phyloP scores from a whole-genome alignment of 2,329 filamentous ascomycete species.

The Fusarium beomiforme region DNA sequence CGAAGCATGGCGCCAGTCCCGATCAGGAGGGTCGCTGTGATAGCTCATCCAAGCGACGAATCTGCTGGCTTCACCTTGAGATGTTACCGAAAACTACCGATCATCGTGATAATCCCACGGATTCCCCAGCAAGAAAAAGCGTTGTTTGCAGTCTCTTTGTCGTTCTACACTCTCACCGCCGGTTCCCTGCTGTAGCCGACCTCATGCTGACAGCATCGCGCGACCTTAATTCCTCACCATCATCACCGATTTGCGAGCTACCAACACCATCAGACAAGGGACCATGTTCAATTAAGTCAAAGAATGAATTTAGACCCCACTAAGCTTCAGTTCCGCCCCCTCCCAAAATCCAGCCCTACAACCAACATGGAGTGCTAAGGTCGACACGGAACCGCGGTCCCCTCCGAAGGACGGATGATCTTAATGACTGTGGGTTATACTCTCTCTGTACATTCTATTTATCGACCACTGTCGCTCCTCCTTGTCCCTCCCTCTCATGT shows the following conservation, averaged over 20 bases:
- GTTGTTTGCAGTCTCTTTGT: neutral
- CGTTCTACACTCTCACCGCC: constrained; percentile 6
- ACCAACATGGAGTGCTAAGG: neutral
- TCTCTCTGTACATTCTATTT: constrained; percentile 8
- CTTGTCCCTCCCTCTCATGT: neutral
- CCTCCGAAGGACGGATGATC: neutral
- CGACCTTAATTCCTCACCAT: neutral
- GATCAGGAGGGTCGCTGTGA: constrained; percentile 9
- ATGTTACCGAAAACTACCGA: neutral
- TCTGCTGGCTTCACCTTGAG: neutral
- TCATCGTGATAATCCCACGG: neutral
- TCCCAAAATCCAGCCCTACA: constrained; percentile 39
- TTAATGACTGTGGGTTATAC: neutral
- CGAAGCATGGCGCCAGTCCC: constrained; percentile 9
- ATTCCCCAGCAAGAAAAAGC: neutral
- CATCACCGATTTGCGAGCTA: neutral
- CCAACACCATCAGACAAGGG: neutral
- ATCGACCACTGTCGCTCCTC: constrained; percentile 2
- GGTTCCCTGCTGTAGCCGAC: neutral
- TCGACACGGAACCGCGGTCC: constrained; percentile 2
- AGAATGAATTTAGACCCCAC: constrained; percentile 24
- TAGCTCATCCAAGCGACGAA: neutral
- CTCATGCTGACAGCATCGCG: neutral
- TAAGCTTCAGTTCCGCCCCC: constrained; percentile 24
- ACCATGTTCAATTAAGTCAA: constrained; percentile 2